These are phyloP conservation scores for Taiozyma sp. DNA, from an alignment of 1,139 yeast species.

Conservation along the genomic window DNA sequence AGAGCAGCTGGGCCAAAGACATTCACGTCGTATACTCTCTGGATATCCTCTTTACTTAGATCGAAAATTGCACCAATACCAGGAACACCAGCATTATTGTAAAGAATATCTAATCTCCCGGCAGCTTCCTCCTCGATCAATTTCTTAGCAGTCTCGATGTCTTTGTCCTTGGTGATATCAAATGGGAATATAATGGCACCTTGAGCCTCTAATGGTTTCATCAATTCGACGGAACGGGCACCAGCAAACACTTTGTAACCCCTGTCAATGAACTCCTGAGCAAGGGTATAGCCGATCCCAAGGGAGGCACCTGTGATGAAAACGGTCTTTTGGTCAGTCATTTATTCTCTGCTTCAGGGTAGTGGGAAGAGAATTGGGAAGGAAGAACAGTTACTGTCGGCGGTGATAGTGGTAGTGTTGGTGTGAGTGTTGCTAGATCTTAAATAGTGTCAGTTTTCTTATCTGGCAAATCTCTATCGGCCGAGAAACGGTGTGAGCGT, in stretches of 20 bases:
- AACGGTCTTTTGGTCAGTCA: conserved; percentile 2
- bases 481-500: too few species aligned
- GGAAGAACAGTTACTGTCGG: too few species aligned
- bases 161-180: conserved; percentile 52
- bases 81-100: conserved; percentile 63
- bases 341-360: not conserved
- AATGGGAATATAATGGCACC: conserved; percentile 32
- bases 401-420: too few species aligned
- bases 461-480: too few species aligned
- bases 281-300: conserved; percentile 69
- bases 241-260: conserved; percentile 69
- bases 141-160: conserved; percentile 39
- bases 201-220: conserved; percentile 44
- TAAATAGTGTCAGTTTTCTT: too few species aligned
- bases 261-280: conserved; percentile 57
- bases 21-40: conserved; percentile 58
- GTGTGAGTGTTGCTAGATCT: too few species aligned
- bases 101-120: conserved; percentile 50
- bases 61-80: conserved; percentile 67
- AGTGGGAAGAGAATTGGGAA: too few species aligned
- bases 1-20: conserved; percentile 33
- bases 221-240: conserved; percentile 60
- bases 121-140: conserved; percentile 33
- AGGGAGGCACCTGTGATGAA: conserved; percentile 71
- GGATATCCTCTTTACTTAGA: conserved; percentile 48